Evolutionary conservation across 306 rosid genomes (phyloP).

Genomic region (Canavalia gladiata): DNA sequence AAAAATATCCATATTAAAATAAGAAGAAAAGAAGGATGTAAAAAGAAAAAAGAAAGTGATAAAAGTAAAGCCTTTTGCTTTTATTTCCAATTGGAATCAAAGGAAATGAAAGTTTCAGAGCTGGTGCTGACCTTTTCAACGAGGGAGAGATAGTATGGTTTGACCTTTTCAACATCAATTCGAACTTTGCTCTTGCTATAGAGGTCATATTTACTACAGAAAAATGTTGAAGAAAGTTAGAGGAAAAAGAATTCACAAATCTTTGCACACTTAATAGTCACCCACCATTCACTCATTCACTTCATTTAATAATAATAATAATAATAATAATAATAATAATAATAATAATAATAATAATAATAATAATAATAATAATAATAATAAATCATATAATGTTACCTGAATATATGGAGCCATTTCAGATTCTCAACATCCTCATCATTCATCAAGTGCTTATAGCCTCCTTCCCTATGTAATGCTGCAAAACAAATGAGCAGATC

Average conservation of each 20-base stretch:
- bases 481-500: conserved; percentile 42
- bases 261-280: neutral
- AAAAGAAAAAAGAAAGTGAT: no score
- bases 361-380: neutral
- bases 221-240: neutral
- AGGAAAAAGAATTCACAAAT: conserved; percentile 12
- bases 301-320: neutral
- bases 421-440: conserved; percentile 79
- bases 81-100: neutral
- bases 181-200: conserved; percentile 85
- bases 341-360: neutral
- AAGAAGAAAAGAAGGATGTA: no score
- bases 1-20: no score
- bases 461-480: conserved; percentile 78
- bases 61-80: neutral
- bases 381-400: conserved; percentile 50
- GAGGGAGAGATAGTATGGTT: conserved; percentile 82
- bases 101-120: neutral
- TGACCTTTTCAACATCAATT: conserved; percentile 73
- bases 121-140: conserved; percentile 64
- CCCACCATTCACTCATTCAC: neutral
- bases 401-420: conserved; percentile 82
- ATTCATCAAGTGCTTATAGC: conserved; percentile 79
- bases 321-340: neutral
- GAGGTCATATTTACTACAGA: conserved; percentile 81